Conservation (phyloP, 2,329 filamentous ascomycete genomes). For the Neonectria neomacrospora region DNA sequence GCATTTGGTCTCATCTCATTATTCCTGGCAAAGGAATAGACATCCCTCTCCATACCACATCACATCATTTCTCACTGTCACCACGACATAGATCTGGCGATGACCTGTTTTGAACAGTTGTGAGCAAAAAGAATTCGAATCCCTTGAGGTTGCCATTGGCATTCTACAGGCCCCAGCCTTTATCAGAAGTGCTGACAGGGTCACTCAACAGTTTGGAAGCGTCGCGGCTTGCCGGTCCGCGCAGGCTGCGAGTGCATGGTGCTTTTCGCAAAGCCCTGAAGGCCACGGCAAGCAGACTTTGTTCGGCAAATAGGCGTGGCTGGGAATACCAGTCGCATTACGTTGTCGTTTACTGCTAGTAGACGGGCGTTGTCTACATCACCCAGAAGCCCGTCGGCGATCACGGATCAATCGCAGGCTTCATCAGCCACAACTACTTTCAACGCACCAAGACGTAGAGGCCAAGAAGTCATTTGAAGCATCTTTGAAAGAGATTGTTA, state of each 20-base stretch:
- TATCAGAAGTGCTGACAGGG: constrained; percentile 28
- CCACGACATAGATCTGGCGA: not conserved
- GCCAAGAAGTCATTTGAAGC: not conserved
- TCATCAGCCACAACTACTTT: not conserved
- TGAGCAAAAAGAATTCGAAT: constrained; percentile 5
- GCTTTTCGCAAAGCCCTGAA: not conserved
- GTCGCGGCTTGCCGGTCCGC: not conserved
- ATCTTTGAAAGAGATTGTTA: not conserved
- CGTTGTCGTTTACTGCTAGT: not conserved
- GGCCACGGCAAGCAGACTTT: constrained; percentile 11
- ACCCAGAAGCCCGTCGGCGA: not conserved
- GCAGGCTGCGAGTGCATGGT: not conserved
- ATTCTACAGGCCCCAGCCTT: constrained; percentile 24
- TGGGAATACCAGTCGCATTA: not conserved
- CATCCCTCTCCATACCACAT: not conserved
- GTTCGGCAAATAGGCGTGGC: not conserved
- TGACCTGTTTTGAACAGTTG: constrained; percentile 1
- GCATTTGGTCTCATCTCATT: constrained; percentile 2
- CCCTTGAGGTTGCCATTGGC: constrained; percentile 7
- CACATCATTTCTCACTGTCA: not conserved
- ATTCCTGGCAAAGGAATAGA: not conserved
- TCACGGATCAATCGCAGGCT: not conserved
- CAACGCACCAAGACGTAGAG: not conserved
- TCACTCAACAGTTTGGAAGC: constrained; percentile 3
- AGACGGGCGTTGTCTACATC: not conserved